These are phyloP conservation scores for Beauveria bassiana DNA, from an alignment of 2,329 filamentous ascomycete species.

Conservation along the genomic window DNA sequence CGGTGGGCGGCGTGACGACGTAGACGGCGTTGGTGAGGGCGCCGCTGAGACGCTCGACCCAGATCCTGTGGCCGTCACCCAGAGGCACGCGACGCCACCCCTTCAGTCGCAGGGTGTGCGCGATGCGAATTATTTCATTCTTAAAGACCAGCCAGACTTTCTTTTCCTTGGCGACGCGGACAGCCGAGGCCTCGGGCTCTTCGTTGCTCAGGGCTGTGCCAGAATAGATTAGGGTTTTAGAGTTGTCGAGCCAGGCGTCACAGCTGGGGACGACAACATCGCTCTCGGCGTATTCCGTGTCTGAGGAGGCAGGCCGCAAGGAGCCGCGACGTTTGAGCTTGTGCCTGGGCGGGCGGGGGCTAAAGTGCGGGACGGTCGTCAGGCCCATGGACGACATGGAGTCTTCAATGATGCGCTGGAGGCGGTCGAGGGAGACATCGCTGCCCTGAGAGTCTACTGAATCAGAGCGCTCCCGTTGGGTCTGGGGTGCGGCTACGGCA, in stretches of 20 bases:
- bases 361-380: slow-evolving; percentile 35
- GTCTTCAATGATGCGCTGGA: slow-evolving; percentile 73
- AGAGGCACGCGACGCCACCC: slow-evolving; percentile 82
- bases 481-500: slow-evolving; percentile 7
- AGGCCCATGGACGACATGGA: slow-evolving; percentile 50
- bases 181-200: slow-evolving; percentile 27
- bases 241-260: slow-evolving; percentile 80
- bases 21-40: slow-evolving; percentile 96
- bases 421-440: slow-evolving; percentile 63
- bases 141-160: slow-evolving; percentile 85
- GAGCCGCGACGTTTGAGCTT: slow-evolving; percentile 32
- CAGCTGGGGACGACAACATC: slow-evolving; percentile 78
- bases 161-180: slow-evolving; percentile 55
- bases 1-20: slow-evolving; percentile 73
- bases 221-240: slow-evolving; percentile 73
- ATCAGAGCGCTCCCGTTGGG: slow-evolving; percentile 31
- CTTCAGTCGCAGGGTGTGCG: slow-evolving; percentile 83
- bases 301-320: slow-evolving; percentile 56
- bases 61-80: slow-evolving; percentile 59
- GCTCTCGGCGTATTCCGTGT: slow-evolving; percentile 78
- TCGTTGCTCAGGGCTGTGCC: slow-evolving; percentile 38
- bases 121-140: slow-evolving; percentile 78
- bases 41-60: slow-evolving; percentile 73
- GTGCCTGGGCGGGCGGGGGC: slow-evolving; percentile 35
- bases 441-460: slow-evolving; percentile 61